Evolutionary conservation across 2,329 filamentous ascomycete genomes (phyloP).

Genomic region (Fusarium sp.): DNA sequence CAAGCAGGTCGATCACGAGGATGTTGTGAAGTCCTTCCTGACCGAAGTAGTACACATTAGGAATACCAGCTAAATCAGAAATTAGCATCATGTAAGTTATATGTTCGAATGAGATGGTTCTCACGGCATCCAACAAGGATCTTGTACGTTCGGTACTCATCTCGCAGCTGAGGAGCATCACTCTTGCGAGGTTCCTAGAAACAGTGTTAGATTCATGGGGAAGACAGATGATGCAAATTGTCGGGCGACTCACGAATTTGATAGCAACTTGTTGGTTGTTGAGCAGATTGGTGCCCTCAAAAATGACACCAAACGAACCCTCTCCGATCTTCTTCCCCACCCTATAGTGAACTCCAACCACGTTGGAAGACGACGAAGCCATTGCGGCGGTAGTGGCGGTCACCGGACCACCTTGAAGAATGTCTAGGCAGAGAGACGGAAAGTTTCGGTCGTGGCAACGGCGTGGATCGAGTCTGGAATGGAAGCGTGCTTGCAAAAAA

Average conservation of each 20-base stretch:
- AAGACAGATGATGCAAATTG: not conserved
- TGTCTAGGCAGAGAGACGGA: constrained; percentile 25
- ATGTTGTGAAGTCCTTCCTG: constrained; percentile 99
- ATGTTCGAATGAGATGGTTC: constrained; percentile 48
- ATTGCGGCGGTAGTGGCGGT: constrained; percentile 61
- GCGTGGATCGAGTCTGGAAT: constrained; percentile 22
- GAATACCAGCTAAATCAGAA: constrained; percentile 81
- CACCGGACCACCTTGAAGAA: constrained; percentile 40
- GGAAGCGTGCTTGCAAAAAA: constrained; percentile 26
- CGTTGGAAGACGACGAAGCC: constrained; percentile 93
- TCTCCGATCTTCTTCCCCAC: constrained; percentile 99
- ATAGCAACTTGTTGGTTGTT: constrained; percentile 99
- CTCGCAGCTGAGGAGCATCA: constrained; percentile 95
- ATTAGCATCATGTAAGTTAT: constrained; percentile 50
- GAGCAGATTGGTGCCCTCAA: constrained; percentile 96
- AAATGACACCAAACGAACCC: constrained; percentile 98
- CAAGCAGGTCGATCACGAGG: constrained; percentile 95
- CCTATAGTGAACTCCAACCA: constrained; percentile 98
- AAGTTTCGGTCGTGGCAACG: constrained; percentile 19
- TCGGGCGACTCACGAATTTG: constrained; percentile 82
- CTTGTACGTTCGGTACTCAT: constrained; percentile 99
- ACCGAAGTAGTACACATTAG: constrained; percentile 99
- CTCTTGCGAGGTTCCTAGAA: constrained; percentile 96
- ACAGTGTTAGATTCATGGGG: constrained; percentile 8
- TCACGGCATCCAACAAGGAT: constrained; percentile 98